These are phyloP conservation scores for Globisporangium heterothallicum DNA, from an alignment of 352 stramenopile species.

Conservation along the genomic window DNA sequence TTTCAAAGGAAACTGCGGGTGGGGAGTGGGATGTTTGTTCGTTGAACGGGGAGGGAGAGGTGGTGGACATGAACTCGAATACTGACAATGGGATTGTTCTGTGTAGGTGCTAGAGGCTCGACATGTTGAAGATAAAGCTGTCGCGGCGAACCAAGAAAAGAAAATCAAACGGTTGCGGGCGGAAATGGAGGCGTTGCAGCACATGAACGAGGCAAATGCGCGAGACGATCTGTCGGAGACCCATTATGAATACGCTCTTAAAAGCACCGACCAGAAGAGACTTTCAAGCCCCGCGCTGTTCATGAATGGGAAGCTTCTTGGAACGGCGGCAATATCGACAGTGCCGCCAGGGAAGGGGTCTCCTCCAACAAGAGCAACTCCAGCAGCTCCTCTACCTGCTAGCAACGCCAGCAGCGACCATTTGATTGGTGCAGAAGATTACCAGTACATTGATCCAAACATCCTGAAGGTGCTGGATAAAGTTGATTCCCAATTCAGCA, in stretches of 20 bases:
- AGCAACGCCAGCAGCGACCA: constrained; percentile 19
- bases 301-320: not conserved
- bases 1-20: constrained; percentile 54
- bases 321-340: not conserved
- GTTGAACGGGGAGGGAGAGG: too few species aligned
- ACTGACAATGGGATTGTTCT: not conserved
- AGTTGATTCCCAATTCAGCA: constrained; percentile 83
- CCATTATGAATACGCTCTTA: constrained; percentile 13
- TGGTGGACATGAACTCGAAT: not conserved
- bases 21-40: not conserved
- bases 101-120: constrained; percentile 49
- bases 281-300: not conserved
- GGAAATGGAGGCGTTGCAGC: constrained; percentile 71
- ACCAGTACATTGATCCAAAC: constrained; percentile 73
- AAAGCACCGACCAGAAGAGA: constrained; percentile 9
- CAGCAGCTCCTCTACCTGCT: constrained; percentile 2
- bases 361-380: not conserved
- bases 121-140: constrained; percentile 52
- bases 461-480: constrained; percentile 79
- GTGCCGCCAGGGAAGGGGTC: not conserved
- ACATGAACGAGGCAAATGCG: constrained; percentile 51
- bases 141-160: constrained; percentile 53
- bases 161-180: constrained; percentile 60
- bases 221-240: constrained; percentile 23
- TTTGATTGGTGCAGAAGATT: constrained; percentile 35